These are phyloP conservation scores for Perkinsus marinus DNA, from an alignment of 169 alveolate genomes.

Conservation along the genomic window DNA sequence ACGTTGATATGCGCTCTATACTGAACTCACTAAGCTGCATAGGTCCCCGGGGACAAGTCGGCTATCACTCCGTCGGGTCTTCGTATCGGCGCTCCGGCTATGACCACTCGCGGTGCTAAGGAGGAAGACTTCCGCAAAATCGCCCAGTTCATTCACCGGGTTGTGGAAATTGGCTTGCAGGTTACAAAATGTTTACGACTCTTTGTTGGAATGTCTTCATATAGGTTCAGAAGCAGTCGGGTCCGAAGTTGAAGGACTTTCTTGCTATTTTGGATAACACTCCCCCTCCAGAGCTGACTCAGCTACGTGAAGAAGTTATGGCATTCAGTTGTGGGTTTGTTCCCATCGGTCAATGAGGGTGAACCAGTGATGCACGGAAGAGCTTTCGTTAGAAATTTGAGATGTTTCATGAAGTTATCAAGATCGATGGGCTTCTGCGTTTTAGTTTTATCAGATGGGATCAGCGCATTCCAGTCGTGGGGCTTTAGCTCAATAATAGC, in stretches of 20 bases:
- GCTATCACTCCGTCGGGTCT: conserved; percentile 76
- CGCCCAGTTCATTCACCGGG: conserved; percentile 34
- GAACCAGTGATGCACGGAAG: not conserved
- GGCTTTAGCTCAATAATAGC: no score
- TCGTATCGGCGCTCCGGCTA: conserved; percentile 85
- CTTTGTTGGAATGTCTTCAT: not conserved
- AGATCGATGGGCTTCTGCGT: no score
- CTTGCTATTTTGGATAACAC: not conserved
- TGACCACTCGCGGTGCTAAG: conserved; percentile 77
- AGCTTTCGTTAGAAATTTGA: not conserved
- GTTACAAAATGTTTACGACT: not conserved
- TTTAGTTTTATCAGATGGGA: no score
- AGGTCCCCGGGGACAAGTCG: conserved; percentile 38
- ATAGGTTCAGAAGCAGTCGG: not conserved
- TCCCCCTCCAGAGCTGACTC: not conserved
- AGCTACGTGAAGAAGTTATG: not conserved
- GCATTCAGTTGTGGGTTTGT: not conserved
- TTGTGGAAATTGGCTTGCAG: not conserved
- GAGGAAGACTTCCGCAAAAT: conserved; percentile 50
- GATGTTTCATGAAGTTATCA: not conserved
- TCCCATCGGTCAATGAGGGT: not conserved
- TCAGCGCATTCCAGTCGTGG: no score
- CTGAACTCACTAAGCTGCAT: no score
- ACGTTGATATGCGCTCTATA: no score
- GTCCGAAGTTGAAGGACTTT: not conserved